phyloP scores from a whole-genome alignment of 805 yeast species.

The Zygoascus biomembranicola region DNA sequence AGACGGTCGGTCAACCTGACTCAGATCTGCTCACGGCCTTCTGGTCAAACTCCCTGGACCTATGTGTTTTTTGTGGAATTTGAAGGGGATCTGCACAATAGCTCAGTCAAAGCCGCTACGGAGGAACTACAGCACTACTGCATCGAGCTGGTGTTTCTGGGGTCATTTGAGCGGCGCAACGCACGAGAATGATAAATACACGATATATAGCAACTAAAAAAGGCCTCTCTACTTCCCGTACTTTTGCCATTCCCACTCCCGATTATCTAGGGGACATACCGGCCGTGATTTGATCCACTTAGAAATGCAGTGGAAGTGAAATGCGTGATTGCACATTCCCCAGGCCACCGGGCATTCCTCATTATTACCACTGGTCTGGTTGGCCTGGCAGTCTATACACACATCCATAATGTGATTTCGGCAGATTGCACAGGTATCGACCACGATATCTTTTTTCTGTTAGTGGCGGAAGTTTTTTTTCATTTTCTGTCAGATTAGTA shows the following conservation, averaged over 20 bases:
- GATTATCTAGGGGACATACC: conserved; percentile 93
- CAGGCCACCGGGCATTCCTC: conserved; percentile 91
- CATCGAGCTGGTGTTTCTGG: conserved; percentile 48
- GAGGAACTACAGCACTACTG: conserved; percentile 38
- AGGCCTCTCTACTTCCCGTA: conserved; percentile 49
- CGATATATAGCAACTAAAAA: neutral
- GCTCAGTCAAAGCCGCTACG: conserved; percentile 27
- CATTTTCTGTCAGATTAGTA: neutral
- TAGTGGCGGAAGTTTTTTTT: neutral
- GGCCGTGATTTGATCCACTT: conserved; percentile 93
- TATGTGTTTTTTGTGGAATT: conserved; percentile 77
- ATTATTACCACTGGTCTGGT: conserved; percentile 49
- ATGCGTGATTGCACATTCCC: conserved; percentile 97
- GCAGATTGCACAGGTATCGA: conserved; percentile 96
- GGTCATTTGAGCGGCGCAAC: conserved; percentile 35
- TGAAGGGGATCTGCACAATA: conserved; percentile 30
- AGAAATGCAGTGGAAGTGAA: conserved; percentile 93
- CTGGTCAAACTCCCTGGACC: conserved; percentile 59
- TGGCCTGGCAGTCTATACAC: conserved; percentile 91
- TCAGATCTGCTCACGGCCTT: conserved; percentile 72
- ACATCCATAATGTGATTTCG: conserved; percentile 97
- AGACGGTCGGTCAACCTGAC: conserved; percentile 53
- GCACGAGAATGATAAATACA: neutral
- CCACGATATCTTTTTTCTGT: conserved; percentile 52
- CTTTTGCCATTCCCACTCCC: conserved; percentile 75